Percentiles rank a stretch among this genome's conserved stretches.
Conservation (phyloP, 345 rosid species). For the Euphorbia tirucalli region DNA sequence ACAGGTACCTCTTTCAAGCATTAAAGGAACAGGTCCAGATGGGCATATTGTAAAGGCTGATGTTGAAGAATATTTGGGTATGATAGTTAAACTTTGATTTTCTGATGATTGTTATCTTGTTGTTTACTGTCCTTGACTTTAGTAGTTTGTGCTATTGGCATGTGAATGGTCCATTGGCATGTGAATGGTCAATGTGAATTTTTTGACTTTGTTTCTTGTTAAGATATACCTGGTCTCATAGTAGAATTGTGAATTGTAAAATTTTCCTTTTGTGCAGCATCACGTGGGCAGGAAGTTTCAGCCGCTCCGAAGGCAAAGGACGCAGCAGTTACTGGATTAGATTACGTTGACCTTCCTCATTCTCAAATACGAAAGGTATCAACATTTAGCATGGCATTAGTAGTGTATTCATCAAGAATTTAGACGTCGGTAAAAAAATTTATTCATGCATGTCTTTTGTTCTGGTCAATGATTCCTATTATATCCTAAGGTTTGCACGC, state of each 20-base stretch:
- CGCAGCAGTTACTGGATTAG: slow-evolving; percentile 49
- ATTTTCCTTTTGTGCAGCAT: slow-evolving; percentile 47
- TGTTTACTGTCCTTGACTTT: neutral
- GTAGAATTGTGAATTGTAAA: slow-evolving; percentile 4
- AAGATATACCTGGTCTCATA: neutral
- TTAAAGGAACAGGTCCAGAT: slow-evolving; percentile 92
- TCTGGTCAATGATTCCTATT: neutral
- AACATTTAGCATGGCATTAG: neutral
- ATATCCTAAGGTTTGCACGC: neutral
- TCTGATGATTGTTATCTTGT: too few species aligned
- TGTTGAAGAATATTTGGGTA: slow-evolving; percentile 91
- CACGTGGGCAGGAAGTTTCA: slow-evolving; percentile 62
- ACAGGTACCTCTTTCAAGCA: slow-evolving; percentile 75
- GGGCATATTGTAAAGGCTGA: slow-evolving; percentile 88
- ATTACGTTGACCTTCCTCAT: slow-evolving; percentile 87
- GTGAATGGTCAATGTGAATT: neutral
- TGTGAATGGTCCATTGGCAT: too few species aligned
- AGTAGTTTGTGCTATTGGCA: neutral
- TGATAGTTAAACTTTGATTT: slow-evolving; percentile 7
- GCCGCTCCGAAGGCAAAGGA: slow-evolving; percentile 51
- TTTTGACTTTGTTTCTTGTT: neutral
- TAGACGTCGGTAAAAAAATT: neutral
- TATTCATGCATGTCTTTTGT: neutral
- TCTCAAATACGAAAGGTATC: slow-evolving; percentile 90
- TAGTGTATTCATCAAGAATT: neutral